Percentiles rank a stretch among this genome's conserved stretches.
Evolutionary conservation across 306 rosid species (phyloP).

Genomic region (Canavalia ensiformis): DNA sequence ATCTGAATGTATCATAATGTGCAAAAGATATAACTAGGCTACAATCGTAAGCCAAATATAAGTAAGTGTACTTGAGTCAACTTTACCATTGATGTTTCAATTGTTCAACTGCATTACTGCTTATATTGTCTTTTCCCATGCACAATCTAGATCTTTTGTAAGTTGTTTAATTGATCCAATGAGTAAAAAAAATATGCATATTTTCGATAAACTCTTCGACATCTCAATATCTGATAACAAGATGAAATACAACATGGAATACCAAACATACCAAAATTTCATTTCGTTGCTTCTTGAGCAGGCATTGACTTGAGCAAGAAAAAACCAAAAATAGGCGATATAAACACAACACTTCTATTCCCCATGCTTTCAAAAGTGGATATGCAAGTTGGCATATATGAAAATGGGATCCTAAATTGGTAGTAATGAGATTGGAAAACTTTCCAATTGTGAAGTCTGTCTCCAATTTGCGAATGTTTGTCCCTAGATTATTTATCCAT

Average conservation of each 20-base stretch:
- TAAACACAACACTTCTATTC: slow-evolving; percentile 68
- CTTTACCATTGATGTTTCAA: slow-evolving; percentile 76
- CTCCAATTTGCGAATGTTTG: slow-evolving; percentile 74
- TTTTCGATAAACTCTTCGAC: slow-evolving; percentile 22
- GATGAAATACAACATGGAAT: slow-evolving; percentile 2
- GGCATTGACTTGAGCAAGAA: slow-evolving; percentile 82
- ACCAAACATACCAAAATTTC: slow-evolving; percentile 61
- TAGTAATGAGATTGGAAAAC: slow-evolving; percentile 69
- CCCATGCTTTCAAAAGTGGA: slow-evolving; percentile 72
- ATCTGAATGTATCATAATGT: too few species aligned
- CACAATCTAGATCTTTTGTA: slow-evolving; percentile 77
- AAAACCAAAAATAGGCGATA: slow-evolving; percentile 77
- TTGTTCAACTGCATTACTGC: slow-evolving; percentile 86
- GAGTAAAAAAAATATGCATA: slow-evolving; percentile 39
- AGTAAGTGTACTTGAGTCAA: too few species aligned
- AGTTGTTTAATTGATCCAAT: slow-evolving; percentile 82
- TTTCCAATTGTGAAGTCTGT: slow-evolving; percentile 68
- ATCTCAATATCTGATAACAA: slow-evolving; percentile 3
- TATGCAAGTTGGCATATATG: slow-evolving; percentile 79
- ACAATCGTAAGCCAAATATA: too few species aligned
- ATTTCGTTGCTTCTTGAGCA: slow-evolving; percentile 81
- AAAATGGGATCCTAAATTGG: slow-evolving; percentile 77
- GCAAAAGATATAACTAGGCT: too few species aligned
- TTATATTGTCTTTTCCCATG: slow-evolving; percentile 82
- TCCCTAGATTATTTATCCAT: slow-evolving; percentile 73